These are phyloP conservation scores for Corymbia calophylla DNA, from an alignment of 441 rosid genomes.

Conservation along the genomic window DNA sequence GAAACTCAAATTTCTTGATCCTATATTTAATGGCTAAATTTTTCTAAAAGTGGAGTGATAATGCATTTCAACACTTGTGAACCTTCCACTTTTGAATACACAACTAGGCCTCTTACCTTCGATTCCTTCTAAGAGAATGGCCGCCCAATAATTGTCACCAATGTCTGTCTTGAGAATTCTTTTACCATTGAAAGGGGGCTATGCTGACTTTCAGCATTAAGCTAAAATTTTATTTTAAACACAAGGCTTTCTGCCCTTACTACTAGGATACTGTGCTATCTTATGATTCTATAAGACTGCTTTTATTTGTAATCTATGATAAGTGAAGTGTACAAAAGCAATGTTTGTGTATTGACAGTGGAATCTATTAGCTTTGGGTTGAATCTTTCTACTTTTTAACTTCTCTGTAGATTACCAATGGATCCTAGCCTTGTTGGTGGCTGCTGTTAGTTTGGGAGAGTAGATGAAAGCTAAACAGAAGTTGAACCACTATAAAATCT, in stretches of 20 bases:
- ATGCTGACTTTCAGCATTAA: too few relatives aligned
- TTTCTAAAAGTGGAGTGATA: neutral
- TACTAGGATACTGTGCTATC: neutral
- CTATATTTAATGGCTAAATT: neutral
- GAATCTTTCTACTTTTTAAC: neutral
- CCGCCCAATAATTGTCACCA: neutral
- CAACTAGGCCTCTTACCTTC: neutral
- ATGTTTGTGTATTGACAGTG: neutral
- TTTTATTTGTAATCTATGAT: neutral
- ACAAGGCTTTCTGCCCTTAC: neutral
- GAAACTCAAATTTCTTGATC: neutral
- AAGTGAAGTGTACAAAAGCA: neutral
- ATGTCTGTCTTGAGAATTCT: neutral
- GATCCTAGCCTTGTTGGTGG: neutral
- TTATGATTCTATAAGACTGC: neutral
- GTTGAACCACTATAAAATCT: neutral
- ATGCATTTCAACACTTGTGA: neutral
- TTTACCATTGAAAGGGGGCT: neutral
- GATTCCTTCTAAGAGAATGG: neutral
- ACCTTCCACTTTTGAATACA: neutral
- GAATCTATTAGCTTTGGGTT: neutral
- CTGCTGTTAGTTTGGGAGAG: neutral
- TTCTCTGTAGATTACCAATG: neutral
- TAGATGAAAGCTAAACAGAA: neutral
- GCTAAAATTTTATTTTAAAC: too few relatives aligned